Base-by-base conservation (phyloP, 495 filamentous ascomycete genomes). In the Hypoxylon perforatum region DNA sequence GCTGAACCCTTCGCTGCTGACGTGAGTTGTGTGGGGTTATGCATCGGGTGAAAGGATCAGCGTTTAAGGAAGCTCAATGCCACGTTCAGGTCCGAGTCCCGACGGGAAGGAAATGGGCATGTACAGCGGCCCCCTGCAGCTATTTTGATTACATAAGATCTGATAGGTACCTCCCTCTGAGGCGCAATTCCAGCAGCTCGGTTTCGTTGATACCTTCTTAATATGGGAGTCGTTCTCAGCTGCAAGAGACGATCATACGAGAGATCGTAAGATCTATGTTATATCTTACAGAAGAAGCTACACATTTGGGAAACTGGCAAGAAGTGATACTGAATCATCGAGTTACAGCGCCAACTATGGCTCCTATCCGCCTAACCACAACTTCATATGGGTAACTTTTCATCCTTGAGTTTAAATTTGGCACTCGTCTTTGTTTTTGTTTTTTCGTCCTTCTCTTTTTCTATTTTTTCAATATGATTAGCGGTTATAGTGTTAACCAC, bases 21-120 rank as follows among this genome's bases (percentile, higher is more conserved):
- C 64, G 64, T 62, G 53, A 48, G 46, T 67, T 61, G 12, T 66
- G 56, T 55, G 63, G 63, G 62, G 63, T 30, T 64, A n/a, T 56
- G 57, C 38, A 62, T 68, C 60, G 60, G 60, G 46, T 64, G 65
- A 69, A 69, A 23, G 65, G 65, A 69, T 63, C 25, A 35, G 56
- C 15, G 36, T 33, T 38, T 25, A 41, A 56, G 25, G 38, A 56
- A 35, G 38, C 28, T 48, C 14, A 53, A 45, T n/a, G 28, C 42
- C 35, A 2, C 25, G 30, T 17, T 49, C n/a, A 54, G 52, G 19
- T 33, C 57, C 23, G 50, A 54, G 52, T 15, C 39, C 57, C 23
- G 50, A 48, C 25, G 23, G 57, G 42, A 17, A 62, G 53, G 57
- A 61, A 51, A 30, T 19, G 57, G 18, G 52, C 17, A 54, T 4